These are phyloP conservation scores for Solanum habrochaites DNA, from an alignment of 257 asterid species.

Conservation along the genomic window DNA sequence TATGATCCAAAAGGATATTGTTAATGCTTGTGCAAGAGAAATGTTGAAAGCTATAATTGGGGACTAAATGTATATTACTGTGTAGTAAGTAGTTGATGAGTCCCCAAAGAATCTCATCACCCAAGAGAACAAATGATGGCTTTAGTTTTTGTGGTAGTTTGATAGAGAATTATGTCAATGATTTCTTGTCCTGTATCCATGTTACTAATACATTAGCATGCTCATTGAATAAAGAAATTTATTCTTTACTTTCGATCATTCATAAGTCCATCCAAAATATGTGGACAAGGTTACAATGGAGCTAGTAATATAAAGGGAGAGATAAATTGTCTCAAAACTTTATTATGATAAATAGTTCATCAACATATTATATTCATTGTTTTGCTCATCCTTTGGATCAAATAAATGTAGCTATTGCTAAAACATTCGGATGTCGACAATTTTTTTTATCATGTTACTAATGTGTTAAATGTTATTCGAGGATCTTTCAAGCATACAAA, in stretches of 20 bases:
- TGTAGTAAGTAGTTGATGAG: not conserved
- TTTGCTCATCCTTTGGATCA: not conserved
- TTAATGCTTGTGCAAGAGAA: not conserved
- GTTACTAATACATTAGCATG: not conserved
- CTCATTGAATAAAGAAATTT: not conserved
- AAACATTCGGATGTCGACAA: not conserved
- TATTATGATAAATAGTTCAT: not conserved
- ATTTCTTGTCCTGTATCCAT: not conserved
- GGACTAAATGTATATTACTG: not conserved
- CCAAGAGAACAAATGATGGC: not conserved
- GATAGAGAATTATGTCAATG: not conserved
- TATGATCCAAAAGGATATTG: not conserved
- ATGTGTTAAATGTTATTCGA: not conserved
- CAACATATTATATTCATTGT: not conserved
- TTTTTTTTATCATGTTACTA: not conserved
- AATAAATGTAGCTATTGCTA: not conserved
- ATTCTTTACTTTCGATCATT: not conserved
- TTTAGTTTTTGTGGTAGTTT: not conserved
- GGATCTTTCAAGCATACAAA: not conserved
- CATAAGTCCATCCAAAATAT: not conserved
- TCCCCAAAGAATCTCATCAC: not conserved
- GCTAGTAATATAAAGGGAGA: not conserved
- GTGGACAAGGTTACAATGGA: not conserved
- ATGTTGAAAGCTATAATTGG: not conserved
- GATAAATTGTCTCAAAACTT: not conserved